Percentiles rank a stretch among this genome's conserved stretches.
Conservation (phyloP, 148 eudicot genomes). For the Chenopodium berlandieri region DNA sequence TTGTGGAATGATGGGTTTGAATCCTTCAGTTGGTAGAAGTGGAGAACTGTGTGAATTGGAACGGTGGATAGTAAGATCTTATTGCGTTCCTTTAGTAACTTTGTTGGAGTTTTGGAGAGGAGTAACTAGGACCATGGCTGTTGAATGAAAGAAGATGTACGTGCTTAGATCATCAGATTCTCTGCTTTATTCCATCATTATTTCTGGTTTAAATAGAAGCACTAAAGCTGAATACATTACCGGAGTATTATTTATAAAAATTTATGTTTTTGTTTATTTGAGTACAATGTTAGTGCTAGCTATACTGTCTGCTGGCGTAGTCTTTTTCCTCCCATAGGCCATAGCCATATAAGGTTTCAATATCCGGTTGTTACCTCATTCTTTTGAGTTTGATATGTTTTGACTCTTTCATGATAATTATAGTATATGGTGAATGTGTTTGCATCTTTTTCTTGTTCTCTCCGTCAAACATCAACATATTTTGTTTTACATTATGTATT, state of each 20-base stretch:
- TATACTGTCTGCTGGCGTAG: not conserved
- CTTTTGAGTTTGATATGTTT: not conserved
- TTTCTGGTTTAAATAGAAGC: not conserved
- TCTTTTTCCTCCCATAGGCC: not conserved
- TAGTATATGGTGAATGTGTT: not conserved
- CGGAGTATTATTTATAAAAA: not conserved
- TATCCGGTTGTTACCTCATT: not conserved
- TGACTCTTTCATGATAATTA: not conserved
- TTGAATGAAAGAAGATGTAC: not conserved
- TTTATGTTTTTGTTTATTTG: not conserved
- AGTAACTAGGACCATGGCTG: not conserved
- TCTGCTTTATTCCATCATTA: not conserved
- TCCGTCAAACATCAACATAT: not conserved
- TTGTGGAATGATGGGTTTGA: not conserved
- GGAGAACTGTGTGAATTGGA: not conserved
- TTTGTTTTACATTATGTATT: not conserved
- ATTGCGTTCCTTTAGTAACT: not conserved
- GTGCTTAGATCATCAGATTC: not conserved
- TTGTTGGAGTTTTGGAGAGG: not conserved
- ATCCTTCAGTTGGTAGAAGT: not conserved
- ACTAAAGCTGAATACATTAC: not conserved
- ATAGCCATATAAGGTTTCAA: not conserved
- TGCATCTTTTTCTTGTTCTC: conserved; percentile 4
- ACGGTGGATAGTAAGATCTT: not conserved
- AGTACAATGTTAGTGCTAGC: not conserved